Evolutionary conservation across 306 rosid species (phyloP).

Genomic region (Quercus parvula): DNA sequence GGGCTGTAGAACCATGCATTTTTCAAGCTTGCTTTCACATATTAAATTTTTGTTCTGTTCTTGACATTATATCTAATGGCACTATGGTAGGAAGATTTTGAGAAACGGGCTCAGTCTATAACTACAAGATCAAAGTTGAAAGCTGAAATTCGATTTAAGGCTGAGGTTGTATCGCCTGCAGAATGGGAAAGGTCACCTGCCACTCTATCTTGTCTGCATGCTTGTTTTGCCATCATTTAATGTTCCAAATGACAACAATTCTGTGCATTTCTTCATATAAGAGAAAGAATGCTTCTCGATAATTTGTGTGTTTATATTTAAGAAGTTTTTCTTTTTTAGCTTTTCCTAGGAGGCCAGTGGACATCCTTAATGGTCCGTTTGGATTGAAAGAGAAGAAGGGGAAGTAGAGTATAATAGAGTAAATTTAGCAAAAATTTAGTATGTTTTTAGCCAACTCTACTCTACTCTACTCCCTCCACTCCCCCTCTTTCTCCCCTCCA

Average conservation of each 20-base stretch:
- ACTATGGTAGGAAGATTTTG: conserved; percentile 81
- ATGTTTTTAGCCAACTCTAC: no score
- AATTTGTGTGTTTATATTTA: not conserved
- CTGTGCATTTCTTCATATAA: not conserved
- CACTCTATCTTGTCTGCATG: conserved; percentile 9
- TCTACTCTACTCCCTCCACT: no score
- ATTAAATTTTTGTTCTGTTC: conserved; percentile 11
- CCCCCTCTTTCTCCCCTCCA: no score
- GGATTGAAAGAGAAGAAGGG: no score
- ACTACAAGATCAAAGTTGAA: conserved; percentile 79
- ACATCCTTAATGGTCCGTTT: not conserved
- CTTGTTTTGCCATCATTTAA: not conserved
- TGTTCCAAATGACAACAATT: not conserved
- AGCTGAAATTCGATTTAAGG: conserved; percentile 91
- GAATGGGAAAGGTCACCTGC: conserved; percentile 90
- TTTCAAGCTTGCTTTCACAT: conserved; percentile 2
- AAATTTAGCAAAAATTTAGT: no score
- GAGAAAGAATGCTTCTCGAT: not conserved
- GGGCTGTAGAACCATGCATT: conserved; percentile 8
- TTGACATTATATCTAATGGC: conserved; percentile 24
- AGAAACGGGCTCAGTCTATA: conserved; percentile 83
- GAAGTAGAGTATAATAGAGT: no score
- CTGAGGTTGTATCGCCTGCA: conserved; percentile 75
- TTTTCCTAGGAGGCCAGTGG: not conserved
- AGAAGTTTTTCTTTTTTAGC: not conserved